Base-by-base conservation (phyloP, 2,329 filamentous ascomycete species). In the Arthrobotrys musiformis region DNA sequence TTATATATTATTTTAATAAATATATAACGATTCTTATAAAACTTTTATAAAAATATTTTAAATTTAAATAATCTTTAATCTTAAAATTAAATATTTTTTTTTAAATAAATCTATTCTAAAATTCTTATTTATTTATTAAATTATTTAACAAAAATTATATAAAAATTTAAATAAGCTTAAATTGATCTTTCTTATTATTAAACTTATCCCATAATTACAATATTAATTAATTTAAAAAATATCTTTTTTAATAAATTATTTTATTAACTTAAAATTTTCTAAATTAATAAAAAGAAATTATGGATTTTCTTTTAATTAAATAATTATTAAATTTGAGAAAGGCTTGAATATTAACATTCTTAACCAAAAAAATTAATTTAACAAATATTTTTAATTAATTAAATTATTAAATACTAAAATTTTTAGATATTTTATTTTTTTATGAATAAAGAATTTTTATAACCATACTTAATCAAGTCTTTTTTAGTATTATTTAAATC, bases 101-200 rank as follows among this genome's bases (percentile, higher is more conserved):
- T 50, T 50, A n/a, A 26, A 50, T 28, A n/a, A 26, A 50, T 50
- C 5, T 50, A 28, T 50, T 50, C 15, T 26, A 50, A 50, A 15
- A 26, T n/a, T 48, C n/a, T 46, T 35, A 63, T 48, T 30, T 24
- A 63, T 33, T 63, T 46, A 48, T 24, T 48, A n/a, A 48, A 63
- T 46, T 50, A 30, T 61, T 42, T 40, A 6, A 24, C 13, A 33
- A n/a, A 63, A 19, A n/a, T 42, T 28, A 63, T 48, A 46, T 46
- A 52, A 33, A 54, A 54, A 69, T 63, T 28, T 48, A n/a, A 30
- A 69, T 62, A 62, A 69, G 46, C 40, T 56, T 28, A 67, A 60
- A 70, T 50, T 42, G 17, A 44, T 35, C 17, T 17, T n/a, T 33
- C 40, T 61, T 17, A 52, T 30, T 24, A 58, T 37, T 61, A 50